Percentiles rank a stretch among this genome's conserved stretches.
Conservation (phyloP, 805 yeast genomes). For the Sugiyamaella americana region DNA sequence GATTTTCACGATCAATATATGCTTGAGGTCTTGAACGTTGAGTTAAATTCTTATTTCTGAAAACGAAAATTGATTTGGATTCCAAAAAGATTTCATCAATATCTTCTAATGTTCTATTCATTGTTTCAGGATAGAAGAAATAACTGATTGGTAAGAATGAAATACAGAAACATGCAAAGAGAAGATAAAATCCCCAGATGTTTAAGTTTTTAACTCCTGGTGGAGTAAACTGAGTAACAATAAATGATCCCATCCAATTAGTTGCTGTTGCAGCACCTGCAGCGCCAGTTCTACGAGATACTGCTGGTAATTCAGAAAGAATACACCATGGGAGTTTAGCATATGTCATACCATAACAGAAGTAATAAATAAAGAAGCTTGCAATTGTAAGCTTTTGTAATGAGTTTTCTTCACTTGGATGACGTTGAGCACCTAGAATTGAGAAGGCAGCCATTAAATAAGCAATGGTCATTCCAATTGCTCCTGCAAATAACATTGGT, state of each 20-base stretch:
- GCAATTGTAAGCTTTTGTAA: conserved; percentile 6
- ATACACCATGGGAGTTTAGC: conserved; percentile 45
- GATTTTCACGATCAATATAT: neutral
- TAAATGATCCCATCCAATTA: conserved; percentile 50
- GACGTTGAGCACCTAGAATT: neutral
- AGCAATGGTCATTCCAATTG: conserved; percentile 17
- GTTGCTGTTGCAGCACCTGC: conserved; percentile 59
- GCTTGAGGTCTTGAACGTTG: conserved; percentile 10
- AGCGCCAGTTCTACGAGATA: conserved; percentile 62
- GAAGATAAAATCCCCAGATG: conserved; percentile 39
- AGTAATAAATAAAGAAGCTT: conserved; percentile 8
- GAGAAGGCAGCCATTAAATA: conserved; percentile 4
- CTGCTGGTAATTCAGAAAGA: conserved; percentile 57
- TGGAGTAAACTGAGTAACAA: conserved; percentile 23
- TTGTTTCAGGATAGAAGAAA: conserved; percentile 37
- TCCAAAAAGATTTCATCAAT: conserved; percentile 37
- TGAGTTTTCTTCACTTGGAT: neutral
- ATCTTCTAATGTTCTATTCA: conserved; percentile 40
- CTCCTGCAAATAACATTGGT: conserved; percentile 20
- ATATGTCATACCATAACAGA: conserved; percentile 8
- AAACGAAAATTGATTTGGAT: conserved; percentile 2
- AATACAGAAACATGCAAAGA: conserved; percentile 23
- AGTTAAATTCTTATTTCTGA: conserved; percentile 6
- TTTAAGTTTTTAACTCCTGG: conserved; percentile 49
- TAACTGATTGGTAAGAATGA: conserved; percentile 19